phyloP scores from a whole-genome alignment of 2,329 filamentous ascomycete genomes.

The Penicillium brevicompactum region DNA sequence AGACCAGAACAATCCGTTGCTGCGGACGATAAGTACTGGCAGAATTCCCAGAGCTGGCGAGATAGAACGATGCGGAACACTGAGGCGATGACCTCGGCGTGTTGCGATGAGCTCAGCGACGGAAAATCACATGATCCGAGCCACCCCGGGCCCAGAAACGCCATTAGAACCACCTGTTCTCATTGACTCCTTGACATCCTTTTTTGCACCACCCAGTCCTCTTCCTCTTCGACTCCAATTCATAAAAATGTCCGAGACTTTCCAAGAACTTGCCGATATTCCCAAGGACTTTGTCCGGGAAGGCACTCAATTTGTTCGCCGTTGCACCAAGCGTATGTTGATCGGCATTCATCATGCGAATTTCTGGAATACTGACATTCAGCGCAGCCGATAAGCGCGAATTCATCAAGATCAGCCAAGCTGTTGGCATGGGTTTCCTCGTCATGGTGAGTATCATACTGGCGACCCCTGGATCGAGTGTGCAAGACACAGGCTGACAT shows the following conservation, averaged over 20 bases:
- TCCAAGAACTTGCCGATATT: constrained; percentile 63
- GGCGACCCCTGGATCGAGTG: neutral
- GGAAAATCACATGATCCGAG: neutral
- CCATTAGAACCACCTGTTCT: constrained; percentile 14
- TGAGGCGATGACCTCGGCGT: neutral
- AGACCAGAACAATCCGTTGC: too few relatives aligned
- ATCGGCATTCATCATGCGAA: constrained; percentile 6
- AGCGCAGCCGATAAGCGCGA: constrained; percentile 58
- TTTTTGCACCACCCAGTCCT: neutral
- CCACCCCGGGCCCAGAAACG: neutral
- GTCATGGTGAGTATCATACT: constrained; percentile 49
- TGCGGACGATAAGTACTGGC: too few relatives aligned
- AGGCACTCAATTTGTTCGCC: constrained; percentile 51
- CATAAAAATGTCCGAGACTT: constrained; percentile 55
- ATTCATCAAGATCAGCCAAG: constrained; percentile 64
- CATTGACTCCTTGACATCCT: constrained; percentile 4
- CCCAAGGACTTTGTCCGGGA: constrained; percentile 57
- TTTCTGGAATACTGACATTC: constrained; percentile 18
- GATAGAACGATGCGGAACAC: neutral
- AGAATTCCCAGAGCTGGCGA: neutral
- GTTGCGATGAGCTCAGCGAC: neutral
- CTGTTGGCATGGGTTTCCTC: constrained; percentile 61
- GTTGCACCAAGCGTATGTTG: constrained; percentile 52
- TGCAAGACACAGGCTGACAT: constrained; percentile 9
- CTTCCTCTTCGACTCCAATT: neutral